A percentile compares a stretch with the other conserved stretches of the same genome.
These are phyloP conservation scores for Solanum paucissectum DNA, from an alignment of 257 asterid genomes.

Conservation along the genomic window DNA sequence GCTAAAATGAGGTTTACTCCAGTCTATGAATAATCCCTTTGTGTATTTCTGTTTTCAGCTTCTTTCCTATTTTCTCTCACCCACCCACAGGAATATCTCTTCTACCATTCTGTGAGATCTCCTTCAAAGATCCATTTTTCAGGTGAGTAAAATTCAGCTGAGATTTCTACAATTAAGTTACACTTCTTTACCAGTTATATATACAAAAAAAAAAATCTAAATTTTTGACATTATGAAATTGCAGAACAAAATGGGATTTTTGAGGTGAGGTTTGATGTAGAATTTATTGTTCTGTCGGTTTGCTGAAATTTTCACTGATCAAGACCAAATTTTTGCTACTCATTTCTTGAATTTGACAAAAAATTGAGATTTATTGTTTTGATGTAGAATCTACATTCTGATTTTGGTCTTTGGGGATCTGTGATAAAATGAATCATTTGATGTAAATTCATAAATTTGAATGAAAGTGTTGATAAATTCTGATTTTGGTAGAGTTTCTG, in stretches of 20 bases:
- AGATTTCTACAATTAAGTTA: background rate
- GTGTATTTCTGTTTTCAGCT: background rate
- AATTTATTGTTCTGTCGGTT: background rate
- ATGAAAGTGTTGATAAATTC: background rate
- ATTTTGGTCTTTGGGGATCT: slow-evolving; percentile 1
- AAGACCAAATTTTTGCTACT: background rate
- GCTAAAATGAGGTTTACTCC: background rate
- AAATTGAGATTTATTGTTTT: background rate
- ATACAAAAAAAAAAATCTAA: too few species aligned
- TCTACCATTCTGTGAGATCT: background rate
- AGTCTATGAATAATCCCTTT: background rate
- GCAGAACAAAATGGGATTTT: background rate
- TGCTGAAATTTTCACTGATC: background rate
- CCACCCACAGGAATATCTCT: background rate
- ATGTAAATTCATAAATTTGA: background rate
- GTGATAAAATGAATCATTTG: background rate
- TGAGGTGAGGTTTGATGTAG: background rate
- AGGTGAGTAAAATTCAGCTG: slow-evolving; percentile 5
- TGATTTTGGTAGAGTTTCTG: background rate
- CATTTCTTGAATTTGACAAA: background rate
- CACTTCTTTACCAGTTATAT: background rate
- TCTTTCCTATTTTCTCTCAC: slow-evolving; percentile 1
- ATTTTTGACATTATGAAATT: background rate
- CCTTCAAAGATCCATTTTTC: slow-evolving; percentile 4
- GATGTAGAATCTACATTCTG: background rate